Evolutionary conservation across 2,329 filamentous ascomycete genomes (phyloP).

Genomic region (Penicillium corylophilum): DNA sequence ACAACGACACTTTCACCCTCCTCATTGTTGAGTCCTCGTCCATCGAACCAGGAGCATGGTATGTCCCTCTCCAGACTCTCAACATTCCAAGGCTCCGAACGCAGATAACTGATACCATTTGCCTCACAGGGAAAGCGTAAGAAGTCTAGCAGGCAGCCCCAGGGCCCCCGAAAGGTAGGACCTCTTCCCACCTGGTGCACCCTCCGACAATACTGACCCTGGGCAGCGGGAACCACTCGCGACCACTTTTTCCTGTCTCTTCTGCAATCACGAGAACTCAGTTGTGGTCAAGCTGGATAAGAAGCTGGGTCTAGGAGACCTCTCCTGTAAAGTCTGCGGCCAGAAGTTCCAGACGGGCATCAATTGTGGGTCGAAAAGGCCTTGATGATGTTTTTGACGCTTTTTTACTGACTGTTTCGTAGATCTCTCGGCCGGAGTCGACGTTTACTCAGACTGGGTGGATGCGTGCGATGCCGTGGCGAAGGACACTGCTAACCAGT

Average conservation of each 20-base stretch:
- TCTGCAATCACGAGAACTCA: constrained; percentile 96
- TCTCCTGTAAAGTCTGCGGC: constrained; percentile 89
- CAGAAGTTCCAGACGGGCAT: constrained; percentile 91
- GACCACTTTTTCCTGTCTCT: constrained; percentile 91
- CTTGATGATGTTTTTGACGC: neutral
- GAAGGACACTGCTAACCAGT: constrained; percentile 54
- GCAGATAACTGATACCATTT: neutral
- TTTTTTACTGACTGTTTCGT: constrained; percentile 1
- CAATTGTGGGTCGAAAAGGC: constrained; percentile 65
- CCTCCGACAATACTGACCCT: neutral
- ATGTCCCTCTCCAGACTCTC: neutral
- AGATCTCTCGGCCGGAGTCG: constrained; percentile 88
- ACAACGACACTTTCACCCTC: constrained; percentile 8
- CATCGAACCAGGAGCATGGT: constrained; percentile 12
- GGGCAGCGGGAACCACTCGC: constrained; percentile 48
- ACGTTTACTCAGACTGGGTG: constrained; percentile 98
- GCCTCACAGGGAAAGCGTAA: constrained; percentile 80
- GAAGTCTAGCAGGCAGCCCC: constrained; percentile 75
- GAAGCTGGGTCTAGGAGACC: constrained; percentile 79
- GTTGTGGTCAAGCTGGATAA: constrained; percentile 91
- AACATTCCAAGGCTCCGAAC: neutral
- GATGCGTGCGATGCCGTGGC: constrained; percentile 82
- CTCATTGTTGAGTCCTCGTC: neutral
- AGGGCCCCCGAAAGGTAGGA: constrained; percentile 75
- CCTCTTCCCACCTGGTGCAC: neutral